Base-by-base conservation (phyloP, 495 filamentous ascomycete species). In the Neurospora discreta region DNA sequence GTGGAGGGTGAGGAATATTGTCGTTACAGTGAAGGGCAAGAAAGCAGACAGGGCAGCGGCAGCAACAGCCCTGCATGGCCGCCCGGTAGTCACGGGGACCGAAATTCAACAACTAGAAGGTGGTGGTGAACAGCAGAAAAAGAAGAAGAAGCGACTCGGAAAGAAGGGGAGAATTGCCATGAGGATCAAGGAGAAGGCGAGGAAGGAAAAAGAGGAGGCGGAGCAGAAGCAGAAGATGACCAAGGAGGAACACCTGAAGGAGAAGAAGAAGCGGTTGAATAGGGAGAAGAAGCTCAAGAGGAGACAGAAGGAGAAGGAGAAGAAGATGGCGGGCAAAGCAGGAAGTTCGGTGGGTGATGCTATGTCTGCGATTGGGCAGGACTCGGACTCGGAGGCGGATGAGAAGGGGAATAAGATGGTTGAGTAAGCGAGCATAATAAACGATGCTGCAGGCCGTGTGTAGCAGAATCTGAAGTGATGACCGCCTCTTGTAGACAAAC, bases 181-280 rank as follows among this genome's bases (percentile, higher is more conserved):
- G 30, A 75, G 87, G 73, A 81, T 75, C 36, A 77, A 78, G 69
- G 75, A 79, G 23, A 80, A 79, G 72, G 76, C 73, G 42, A 70
- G 73, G 68, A 74, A 75, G 73, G 79, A 82, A 68, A 71, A 78
- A 70, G 74, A 76, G 71, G 71, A 75, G 69, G 75, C 74, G 72
- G 74, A 75, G 74, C 75, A 73, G 16, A 60, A 73, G 38, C 72
- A 77, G 9, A 78, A 80, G 65, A 76, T 78, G 72, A 75, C 71
- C n/a, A 86, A 84, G 77, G 85, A 86, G 75, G 81, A 85, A 73
- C 80, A 83, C 52, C 65, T 86, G 33, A 81, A 81, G 74, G 85
- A 85, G 71, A 87, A 87, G 81, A 85, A 85, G 80, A 85, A 85
- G 77, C 74, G 84, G 67, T 73, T 85, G 68, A 87, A 87, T 72